phyloP scores from a whole-genome alignment of 257 asterid genomes.

The Oldenlandia corymbosa region DNA sequence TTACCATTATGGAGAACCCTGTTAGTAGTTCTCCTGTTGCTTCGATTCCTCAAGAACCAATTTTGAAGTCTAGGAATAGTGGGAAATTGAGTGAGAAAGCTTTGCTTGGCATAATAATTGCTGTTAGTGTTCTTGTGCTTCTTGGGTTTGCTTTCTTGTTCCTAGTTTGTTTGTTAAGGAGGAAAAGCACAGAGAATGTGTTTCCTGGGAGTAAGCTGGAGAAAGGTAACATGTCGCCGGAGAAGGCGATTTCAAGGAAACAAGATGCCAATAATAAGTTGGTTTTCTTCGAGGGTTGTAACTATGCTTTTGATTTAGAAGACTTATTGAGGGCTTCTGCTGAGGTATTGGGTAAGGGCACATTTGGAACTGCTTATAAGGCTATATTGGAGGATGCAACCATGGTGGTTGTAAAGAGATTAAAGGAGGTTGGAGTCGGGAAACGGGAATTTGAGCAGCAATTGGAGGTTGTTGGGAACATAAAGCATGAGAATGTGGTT shows the following conservation, averaged over 20 bases:
- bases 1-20: constrained; percentile 36
- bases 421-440: constrained; percentile 87
- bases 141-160: constrained; percentile 60
- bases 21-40: constrained; percentile 38
- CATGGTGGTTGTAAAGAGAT: constrained; percentile 81
- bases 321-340: constrained; percentile 96
- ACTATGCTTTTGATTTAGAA: constrained; percentile 79
- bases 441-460: constrained; percentile 87
- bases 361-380: constrained; percentile 78
- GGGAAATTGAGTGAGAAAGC: constrained; percentile 61
- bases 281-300: constrained; percentile 88
- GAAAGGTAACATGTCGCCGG: constrained; percentile 74
- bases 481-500: constrained; percentile 79
- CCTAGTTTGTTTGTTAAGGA: constrained; percentile 51
- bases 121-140: constrained; percentile 60
- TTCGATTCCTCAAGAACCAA: constrained; percentile 42
- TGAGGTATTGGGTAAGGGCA: constrained; percentile 89
- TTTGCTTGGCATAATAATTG: constrained; percentile 63
- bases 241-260: constrained; percentile 59
- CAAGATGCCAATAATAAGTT: constrained; percentile 67
- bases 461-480: constrained; percentile 67
- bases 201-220: constrained; percentile 63
- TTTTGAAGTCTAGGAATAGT: constrained; percentile 31
- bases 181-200: constrained; percentile 34
- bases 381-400: constrained; percentile 82